Conservation (phyloP, 176 grass and related monocot genomes). For the Guadua angustifolia region DNA sequence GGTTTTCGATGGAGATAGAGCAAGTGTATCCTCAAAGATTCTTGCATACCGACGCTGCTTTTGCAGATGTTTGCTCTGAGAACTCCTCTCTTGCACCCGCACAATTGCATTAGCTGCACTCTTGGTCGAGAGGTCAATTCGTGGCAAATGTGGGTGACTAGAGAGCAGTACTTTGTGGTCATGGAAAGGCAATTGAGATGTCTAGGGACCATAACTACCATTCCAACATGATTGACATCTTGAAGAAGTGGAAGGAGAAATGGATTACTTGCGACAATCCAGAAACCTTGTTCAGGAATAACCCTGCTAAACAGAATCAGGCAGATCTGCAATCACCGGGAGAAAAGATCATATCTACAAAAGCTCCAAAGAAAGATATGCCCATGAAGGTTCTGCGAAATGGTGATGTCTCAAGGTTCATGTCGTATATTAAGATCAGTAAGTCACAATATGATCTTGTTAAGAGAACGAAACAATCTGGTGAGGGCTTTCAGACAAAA, state of each 20-base stretch:
- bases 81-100: constrained; percentile 76
- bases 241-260: constrained; percentile 65
- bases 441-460: constrained; percentile 47
- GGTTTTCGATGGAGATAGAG: constrained; percentile 77
- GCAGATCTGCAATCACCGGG: constrained; percentile 5
- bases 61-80: constrained; percentile 78
- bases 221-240: constrained; percentile 57
- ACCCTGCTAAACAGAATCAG: constrained; percentile 27
- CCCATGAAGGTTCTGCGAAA: constrained; percentile 27
- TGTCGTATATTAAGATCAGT: constrained; percentile 64
- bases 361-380: constrained; percentile 12
- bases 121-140: constrained; percentile 77
- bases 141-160: constrained; percentile 95
- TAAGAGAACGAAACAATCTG: constrained; percentile 52
- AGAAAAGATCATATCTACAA: constrained; percentile 18
- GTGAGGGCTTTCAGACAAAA: constrained; percentile 50
- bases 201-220: constrained; percentile 90
- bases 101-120: constrained; percentile 86
- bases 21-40: constrained; percentile 80
- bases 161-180: constrained; percentile 78
- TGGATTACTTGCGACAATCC: constrained; percentile 60
- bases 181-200: constrained; percentile 81
- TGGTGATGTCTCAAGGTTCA: constrained; percentile 45
- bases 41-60: constrained; percentile 84
- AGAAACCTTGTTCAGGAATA: constrained; percentile 52